Evolutionary conservation across 352 stramenopile genomes (phyloP), one percentile per base, ranked within the genome.

Genomic region (Globisporangium cederbergense): DNA sequence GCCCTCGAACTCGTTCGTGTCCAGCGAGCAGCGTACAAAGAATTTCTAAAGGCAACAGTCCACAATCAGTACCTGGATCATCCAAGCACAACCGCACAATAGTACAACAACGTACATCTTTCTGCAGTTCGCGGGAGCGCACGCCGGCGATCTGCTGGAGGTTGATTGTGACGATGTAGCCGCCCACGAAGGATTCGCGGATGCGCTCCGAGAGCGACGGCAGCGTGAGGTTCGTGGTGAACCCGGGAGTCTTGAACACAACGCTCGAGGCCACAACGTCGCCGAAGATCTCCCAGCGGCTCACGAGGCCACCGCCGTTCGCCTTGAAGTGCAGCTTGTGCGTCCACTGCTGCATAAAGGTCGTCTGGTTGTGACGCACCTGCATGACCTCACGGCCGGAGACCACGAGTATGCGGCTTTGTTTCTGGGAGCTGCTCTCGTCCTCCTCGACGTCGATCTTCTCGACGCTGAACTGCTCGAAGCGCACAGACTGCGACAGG

Each of bases 321-420:
- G 76, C 72, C 61, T 91, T 91, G 57, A 95, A 91, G 65, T 95
- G 81, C 47, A 95, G 74, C 56, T 95, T 93, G 72, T 95, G 86
- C 20, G 76, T 89, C 74, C 85, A 93, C 54, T 93, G 84, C 71
- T 95, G 86, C 81, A 93, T 90, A 65, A 95, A 95, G 14, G 81
- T 91, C 8, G 83, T 86, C 42, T 93, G 82, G 56, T 90, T 91
- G 64, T 79, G 79, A 13, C 86, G 84, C 53, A 93, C 86, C 59
- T 91, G 84, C 83, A 95, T 93, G 4, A 81, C 92, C 68, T 95
- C 86, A 18, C 81, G 81, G 22, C 86, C 86, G 0, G 78, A 80
- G 47, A 93, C 77, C 9, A 93, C 78, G 1, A 95, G 65, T 18
- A 95, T 79, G 51, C 79, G 78, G 56, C 77, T 80, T 2, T 75